phyloP scores from a whole-genome alignment of 257 asterid genomes.

The Solanum sejunctum region DNA sequence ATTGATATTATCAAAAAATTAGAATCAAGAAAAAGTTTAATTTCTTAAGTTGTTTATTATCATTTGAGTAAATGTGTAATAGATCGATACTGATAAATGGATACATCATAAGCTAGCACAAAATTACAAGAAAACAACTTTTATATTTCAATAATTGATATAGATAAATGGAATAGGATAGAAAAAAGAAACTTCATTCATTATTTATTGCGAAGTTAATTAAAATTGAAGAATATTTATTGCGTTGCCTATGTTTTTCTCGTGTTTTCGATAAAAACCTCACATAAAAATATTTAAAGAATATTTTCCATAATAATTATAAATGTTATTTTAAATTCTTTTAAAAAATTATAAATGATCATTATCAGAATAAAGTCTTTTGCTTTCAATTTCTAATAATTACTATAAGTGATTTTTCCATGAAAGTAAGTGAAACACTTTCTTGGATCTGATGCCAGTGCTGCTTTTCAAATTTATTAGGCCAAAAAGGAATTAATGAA shows the following conservation, averaged over 20 bases:
- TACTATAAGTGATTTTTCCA: slow-evolving; percentile 31
- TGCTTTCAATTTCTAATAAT: background rate
- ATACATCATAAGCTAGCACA: background rate
- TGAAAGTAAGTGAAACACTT: slow-evolving; percentile 54
- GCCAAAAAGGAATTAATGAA: background rate
- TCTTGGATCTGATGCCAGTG: slow-evolving; percentile 55
- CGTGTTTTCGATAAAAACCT: background rate
- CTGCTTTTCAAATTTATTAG: background rate
- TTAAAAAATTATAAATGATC: background rate
- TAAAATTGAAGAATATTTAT: background rate
- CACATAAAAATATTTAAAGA: background rate
- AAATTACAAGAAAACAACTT: background rate
- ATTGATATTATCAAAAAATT: background rate
- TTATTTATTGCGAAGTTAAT: background rate
- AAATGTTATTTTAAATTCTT: background rate
- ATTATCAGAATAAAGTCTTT: background rate
- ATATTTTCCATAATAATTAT: background rate
- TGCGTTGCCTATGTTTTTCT: background rate
- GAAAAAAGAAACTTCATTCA: background rate
- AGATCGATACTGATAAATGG: background rate
- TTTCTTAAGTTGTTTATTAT: background rate
- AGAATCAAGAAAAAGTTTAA: accelerated
- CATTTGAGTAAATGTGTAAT: accelerated
- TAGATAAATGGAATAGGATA: background rate
- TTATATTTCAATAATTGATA: background rate